A percentile compares a stretch with the other conserved stretches of the same genome.
phyloP scores from a whole-genome alignment of 2,329 filamentous ascomycete genomes.

The Ceratocystis papillata region DNA sequence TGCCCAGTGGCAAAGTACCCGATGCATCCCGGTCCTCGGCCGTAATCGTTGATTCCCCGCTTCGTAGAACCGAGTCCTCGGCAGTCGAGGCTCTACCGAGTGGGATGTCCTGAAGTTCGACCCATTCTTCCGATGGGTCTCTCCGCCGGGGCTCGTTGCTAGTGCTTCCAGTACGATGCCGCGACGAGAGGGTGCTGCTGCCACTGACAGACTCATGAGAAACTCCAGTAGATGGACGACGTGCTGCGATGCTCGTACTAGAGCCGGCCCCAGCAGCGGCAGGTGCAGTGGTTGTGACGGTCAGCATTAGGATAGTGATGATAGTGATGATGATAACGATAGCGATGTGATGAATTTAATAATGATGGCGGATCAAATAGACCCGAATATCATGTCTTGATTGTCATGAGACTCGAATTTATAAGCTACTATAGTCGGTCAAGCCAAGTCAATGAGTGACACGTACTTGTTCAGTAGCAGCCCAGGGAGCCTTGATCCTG shows the following conservation, averaged over 20 bases:
- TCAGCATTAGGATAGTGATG: not conserved
- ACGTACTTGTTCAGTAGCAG: too few species aligned
- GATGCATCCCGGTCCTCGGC: not conserved
- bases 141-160: not conserved
- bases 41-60: constrained; percentile 2
- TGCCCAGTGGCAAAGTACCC: not conserved
- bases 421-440: too few species aligned
- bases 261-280: not conserved
- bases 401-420: too few species aligned
- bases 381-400: too few species aligned
- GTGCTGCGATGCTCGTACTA: not conserved
- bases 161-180: not conserved
- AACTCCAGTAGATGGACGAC: not conserved
- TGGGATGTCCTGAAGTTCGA: constrained; percentile 19
- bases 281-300: not conserved
- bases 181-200: not conserved
- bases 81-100: constrained; percentile 7
- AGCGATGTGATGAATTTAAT: not conserved
- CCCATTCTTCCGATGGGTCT: constrained; percentile 16
- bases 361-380: not conserved
- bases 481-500: too few species aligned
- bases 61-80: not conserved
- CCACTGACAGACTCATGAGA: not conserved
- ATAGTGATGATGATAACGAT: not conserved
- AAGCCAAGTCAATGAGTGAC: too few species aligned